Conservation (phyloP, 768 basidiomycete species). For the Leccinum subgranulosum region DNA sequence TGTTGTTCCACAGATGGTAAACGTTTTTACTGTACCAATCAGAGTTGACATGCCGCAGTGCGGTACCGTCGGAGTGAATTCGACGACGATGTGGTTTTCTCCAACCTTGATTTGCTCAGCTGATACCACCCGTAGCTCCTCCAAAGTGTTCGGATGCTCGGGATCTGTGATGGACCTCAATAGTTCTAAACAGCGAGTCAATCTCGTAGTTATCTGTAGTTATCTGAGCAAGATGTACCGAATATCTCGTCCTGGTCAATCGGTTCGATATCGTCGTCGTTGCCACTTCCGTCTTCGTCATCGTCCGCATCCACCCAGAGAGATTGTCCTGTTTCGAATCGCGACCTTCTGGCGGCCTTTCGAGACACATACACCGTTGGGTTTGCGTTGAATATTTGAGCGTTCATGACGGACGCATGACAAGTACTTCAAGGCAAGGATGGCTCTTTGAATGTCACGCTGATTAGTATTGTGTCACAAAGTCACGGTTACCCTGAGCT, state of each 20-base stretch:
- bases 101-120: slow-evolving; percentile 72
- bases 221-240: slow-evolving; percentile 45
- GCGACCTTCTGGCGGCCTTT: slow-evolving; percentile 40
- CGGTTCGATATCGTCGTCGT: slow-evolving; percentile 45
- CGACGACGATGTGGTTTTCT: slow-evolving; percentile 72
- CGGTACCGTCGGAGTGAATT: slow-evolving; percentile 96
- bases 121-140: slow-evolving; percentile 94
- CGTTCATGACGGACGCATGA: background rate
- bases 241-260: slow-evolving; percentile 94
- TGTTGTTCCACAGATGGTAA: background rate
- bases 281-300: slow-evolving; percentile 35
- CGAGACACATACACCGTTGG: slow-evolving; percentile 72
- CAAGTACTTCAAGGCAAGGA: background rate
- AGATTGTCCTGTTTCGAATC: slow-evolving; percentile 42
- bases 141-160: slow-evolving; percentile 90
- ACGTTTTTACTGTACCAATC: slow-evolving; percentile 57
- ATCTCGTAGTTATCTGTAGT: background rate
- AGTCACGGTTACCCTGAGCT: slow-evolving; percentile 6
- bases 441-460: slow-evolving; percentile 13
- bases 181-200: slow-evolving; percentile 55
- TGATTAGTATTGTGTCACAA: slow-evolving; percentile 10
- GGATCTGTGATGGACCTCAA: slow-evolving; percentile 92
- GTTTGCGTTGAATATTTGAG: slow-evolving; percentile 83
- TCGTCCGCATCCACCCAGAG: slow-evolving; percentile 59
- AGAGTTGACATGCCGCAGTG: slow-evolving; percentile 97